These are phyloP conservation scores for Acarospora socialis DNA, from an alignment of 2,329 filamentous ascomycete genomes.

Conservation along the genomic window DNA sequence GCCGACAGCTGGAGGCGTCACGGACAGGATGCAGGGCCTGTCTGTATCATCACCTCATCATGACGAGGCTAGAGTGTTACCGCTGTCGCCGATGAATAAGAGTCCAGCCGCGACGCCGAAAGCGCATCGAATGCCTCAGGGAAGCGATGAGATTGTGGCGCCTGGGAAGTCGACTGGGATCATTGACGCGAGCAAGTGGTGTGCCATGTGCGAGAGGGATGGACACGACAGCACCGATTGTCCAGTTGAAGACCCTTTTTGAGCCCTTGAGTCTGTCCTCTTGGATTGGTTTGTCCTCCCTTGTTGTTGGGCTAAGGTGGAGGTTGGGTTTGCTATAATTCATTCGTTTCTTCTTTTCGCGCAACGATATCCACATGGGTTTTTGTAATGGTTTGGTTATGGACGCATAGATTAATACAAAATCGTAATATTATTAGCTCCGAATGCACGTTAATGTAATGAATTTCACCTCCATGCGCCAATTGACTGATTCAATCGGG, in stretches of 20 bases:
- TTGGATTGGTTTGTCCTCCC: slow-evolving; percentile 3
- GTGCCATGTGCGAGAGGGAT: slow-evolving; percentile 87
- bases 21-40: slow-evolving; percentile 25
- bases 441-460: too few relatives aligned
- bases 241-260: slow-evolving; percentile 67
- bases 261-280: neutral
- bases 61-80: slow-evolving; percentile 8
- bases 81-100: slow-evolving; percentile 18
- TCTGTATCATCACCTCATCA: slow-evolving; percentile 9
- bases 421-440: too few relatives aligned
- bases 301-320: neutral
- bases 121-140: slow-evolving; percentile 31
- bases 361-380: slow-evolving; percentile 1
- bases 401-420: too few relatives aligned
- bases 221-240: slow-evolving; percentile 94
- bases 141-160: slow-evolving; percentile 50
- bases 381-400: too few relatives aligned
- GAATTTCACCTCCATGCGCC: too few relatives aligned
- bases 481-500: too few relatives aligned
- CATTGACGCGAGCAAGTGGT: slow-evolving; percentile 83
- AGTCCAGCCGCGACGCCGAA: slow-evolving; percentile 9
- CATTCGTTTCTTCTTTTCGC: neutral
- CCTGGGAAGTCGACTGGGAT: slow-evolving; percentile 66
- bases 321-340: neutral
- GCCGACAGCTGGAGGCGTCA: slow-evolving; percentile 28